phyloP scores from a whole-genome alignment of 2,329 filamentous ascomycete species.

The Ophiostoma australiae region DNA sequence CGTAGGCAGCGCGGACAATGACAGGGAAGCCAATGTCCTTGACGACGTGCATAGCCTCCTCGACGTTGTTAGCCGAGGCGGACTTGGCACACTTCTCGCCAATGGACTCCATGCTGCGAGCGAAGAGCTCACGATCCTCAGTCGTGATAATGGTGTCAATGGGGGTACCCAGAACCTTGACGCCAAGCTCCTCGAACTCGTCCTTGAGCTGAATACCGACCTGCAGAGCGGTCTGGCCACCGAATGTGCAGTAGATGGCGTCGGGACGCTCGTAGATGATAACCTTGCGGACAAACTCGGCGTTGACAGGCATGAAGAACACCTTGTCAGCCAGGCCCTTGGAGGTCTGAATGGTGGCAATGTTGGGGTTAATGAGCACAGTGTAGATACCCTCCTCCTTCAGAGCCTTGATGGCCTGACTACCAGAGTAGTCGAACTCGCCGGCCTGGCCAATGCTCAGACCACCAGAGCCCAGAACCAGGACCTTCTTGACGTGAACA shows the following conservation, averaged over 20 bases:
- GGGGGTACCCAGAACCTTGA: slow-evolving; percentile 90
- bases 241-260: slow-evolving; percentile 96
- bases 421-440: slow-evolving; percentile 98
- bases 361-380: slow-evolving; percentile 97
- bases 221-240: slow-evolving; percentile 92
- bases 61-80: slow-evolving; percentile 79
- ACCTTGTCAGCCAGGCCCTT: slow-evolving; percentile 98
- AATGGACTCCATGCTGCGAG: slow-evolving; percentile 96
- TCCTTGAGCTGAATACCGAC: slow-evolving; percentile 97
- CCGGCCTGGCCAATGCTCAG: slow-evolving; percentile 96
- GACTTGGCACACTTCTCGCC: slow-evolving; percentile 98
- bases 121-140: slow-evolving; percentile 95
- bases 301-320: slow-evolving; percentile 95
- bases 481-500: slow-evolving; percentile 86
- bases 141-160: slow-evolving; percentile 99
- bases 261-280: slow-evolving; percentile 92
- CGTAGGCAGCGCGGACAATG: slow-evolving; percentile 95
- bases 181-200: slow-evolving; percentile 86
- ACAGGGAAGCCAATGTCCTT: slow-evolving; percentile 89
- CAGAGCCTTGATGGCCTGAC: slow-evolving; percentile 95
- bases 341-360: slow-evolving; percentile 97
- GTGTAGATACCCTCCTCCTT: slow-evolving; percentile 99
- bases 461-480: slow-evolving; percentile 90
- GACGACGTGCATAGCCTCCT: slow-evolving; percentile 86
- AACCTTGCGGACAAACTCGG: slow-evolving; percentile 95